Percentiles rank a stretch among this genome's conserved stretches.
Conservation (phyloP, 1,284 basidiomycete genomes). For the Boletus holoroseus region DNA sequence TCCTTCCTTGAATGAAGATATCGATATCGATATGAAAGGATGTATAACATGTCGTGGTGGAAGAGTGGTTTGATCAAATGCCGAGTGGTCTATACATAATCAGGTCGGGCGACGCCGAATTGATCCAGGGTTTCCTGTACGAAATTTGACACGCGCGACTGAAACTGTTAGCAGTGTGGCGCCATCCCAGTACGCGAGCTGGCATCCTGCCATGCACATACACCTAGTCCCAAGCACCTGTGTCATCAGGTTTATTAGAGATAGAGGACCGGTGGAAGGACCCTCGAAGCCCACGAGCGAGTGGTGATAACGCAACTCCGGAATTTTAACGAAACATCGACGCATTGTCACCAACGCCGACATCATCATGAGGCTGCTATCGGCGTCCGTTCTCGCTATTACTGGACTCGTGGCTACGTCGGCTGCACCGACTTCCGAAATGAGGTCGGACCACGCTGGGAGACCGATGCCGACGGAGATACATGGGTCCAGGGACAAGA, state of each 20-base stretch:
- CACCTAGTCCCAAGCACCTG: slow-evolving; percentile 13
- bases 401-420: slow-evolving; percentile 3
- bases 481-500: slow-evolving; percentile 4
- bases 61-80: slow-evolving; percentile 1
- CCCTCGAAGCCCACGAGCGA: background rate
- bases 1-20: background rate
- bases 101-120: background rate
- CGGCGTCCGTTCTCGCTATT: slow-evolving; percentile 5
- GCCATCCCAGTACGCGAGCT: slow-evolving; percentile 1
- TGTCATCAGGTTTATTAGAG: slow-evolving; percentile 8
- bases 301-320: background rate
- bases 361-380: slow-evolving; percentile 6
- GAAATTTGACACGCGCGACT: slow-evolving; percentile 2
- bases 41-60: background rate
- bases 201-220: slow-evolving; percentile 6
- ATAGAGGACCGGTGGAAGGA: background rate
- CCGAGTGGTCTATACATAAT: slow-evolving; percentile 4
- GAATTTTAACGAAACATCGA: background rate
- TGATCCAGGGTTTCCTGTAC: slow-evolving; percentile 9
- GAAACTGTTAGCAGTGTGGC: background rate
- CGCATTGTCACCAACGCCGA: background rate
- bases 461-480: slow-evolving; percentile 17
- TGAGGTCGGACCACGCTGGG: background rate
- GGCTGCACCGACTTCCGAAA: slow-evolving; percentile 14
- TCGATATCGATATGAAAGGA: background rate